Evolutionary conservation across 805 yeast species (phyloP).

Genomic region (Metschnikowia arizonensis): DNA sequence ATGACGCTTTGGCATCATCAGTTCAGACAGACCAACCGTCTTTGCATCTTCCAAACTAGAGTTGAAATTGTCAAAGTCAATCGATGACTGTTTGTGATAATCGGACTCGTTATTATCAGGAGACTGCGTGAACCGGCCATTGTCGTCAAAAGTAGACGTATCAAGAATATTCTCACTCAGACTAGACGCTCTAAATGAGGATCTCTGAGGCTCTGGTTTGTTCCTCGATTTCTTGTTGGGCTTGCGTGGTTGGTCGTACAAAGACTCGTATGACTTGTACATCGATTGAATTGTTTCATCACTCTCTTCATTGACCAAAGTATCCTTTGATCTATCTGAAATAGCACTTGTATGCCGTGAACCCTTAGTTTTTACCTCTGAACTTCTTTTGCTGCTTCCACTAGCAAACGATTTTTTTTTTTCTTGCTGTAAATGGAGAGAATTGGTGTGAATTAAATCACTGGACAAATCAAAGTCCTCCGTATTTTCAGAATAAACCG

Average conservation of each 20-base stretch:
- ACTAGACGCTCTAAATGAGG: conserved; percentile 9
- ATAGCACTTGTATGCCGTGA: conserved; percentile 4
- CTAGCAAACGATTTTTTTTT: neutral
- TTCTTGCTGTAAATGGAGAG: conserved; percentile 2
- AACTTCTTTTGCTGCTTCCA: neutral
- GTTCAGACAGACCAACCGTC: conserved; percentile 3
- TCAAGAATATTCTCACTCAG: conserved; percentile 22
- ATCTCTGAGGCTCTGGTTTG: conserved; percentile 6
- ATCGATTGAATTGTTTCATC: conserved; percentile 23
- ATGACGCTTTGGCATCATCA: conserved; percentile 9
- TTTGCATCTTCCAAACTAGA: conserved; percentile 7
- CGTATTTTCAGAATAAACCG: conserved; percentile 21
- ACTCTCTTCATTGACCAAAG: conserved; percentile 20
- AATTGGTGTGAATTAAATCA: conserved; percentile 8
- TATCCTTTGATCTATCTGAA: conserved; percentile 23
- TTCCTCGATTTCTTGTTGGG: conserved; percentile 1
- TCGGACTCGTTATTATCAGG: conserved; percentile 5
- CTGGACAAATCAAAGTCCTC: conserved; percentile 16
- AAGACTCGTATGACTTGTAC: conserved; percentile 25
- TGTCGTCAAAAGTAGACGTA: conserved; percentile 21
- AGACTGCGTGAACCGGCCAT: conserved; percentile 10
- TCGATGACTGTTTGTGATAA: conserved; percentile 1
- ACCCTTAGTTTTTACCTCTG: neutral
- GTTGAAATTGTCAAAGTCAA: conserved; percentile 8
- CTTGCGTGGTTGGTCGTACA: conserved; percentile 7